phyloP scores from a whole-genome alignment of 2,329 filamentous ascomycete species.

The Pseudofabraea citricarpa region DNA sequence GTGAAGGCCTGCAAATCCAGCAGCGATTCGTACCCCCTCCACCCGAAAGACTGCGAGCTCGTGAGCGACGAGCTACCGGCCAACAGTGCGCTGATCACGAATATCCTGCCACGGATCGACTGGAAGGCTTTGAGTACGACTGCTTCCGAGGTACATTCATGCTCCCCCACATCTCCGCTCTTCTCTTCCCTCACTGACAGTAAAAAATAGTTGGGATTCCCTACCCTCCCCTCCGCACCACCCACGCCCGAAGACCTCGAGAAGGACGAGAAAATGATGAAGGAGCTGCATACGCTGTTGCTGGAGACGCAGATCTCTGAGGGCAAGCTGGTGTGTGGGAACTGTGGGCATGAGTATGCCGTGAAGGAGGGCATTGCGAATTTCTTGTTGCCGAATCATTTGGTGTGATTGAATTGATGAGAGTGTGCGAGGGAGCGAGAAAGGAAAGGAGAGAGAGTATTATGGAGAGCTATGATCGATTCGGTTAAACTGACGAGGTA shows the following conservation, averaged over 20 bases:
- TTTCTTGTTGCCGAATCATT: slow-evolving; percentile 87
- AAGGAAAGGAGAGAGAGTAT: neutral
- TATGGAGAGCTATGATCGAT: too few species aligned
- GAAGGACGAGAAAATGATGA: slow-evolving; percentile 63
- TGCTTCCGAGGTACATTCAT: slow-evolving; percentile 61
- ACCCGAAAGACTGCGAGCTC: slow-evolving; percentile 87
- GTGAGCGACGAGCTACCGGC: slow-evolving; percentile 78
- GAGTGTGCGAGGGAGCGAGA: neutral
- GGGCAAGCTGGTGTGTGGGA: slow-evolving; percentile 84
- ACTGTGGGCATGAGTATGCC: slow-evolving; percentile 89
- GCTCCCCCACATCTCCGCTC: neutral
- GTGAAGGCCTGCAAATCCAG: slow-evolving; percentile 90
- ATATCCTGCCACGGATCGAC: slow-evolving; percentile 82
- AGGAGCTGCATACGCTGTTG: slow-evolving; percentile 75
- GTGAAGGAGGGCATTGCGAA: slow-evolving; percentile 96
- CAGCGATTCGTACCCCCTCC: slow-evolving; percentile 77
- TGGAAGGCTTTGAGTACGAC: slow-evolving; percentile 78
- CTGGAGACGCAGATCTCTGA: slow-evolving; percentile 87
- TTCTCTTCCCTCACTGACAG: neutral
- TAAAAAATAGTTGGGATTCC: slow-evolving; percentile 66
- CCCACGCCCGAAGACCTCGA: slow-evolving; percentile 59
- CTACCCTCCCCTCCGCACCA: slow-evolving; percentile 60
- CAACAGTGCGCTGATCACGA: slow-evolving; percentile 75
- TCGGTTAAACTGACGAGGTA: too few species aligned
- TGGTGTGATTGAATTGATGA: slow-evolving; percentile 51